phyloP scores from a whole-genome alignment of 352 stramenopile genomes.

The Phytophthora foliorum region DNA sequence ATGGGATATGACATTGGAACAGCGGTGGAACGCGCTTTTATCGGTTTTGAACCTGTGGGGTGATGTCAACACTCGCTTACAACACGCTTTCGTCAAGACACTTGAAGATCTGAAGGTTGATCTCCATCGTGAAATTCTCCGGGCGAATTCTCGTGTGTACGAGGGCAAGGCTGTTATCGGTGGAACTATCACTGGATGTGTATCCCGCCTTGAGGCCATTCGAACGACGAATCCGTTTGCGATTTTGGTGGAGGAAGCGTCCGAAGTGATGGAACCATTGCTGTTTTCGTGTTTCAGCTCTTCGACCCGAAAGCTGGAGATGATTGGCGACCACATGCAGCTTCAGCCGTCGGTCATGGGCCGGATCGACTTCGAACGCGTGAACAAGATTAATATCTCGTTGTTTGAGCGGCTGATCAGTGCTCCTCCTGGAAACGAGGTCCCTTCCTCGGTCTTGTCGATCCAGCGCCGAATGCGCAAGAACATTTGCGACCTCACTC shows the following conservation, averaged over 20 bases:
- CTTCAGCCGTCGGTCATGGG: constrained; percentile 87
- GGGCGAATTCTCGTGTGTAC: constrained; percentile 77
- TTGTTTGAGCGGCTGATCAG: constrained; percentile 92
- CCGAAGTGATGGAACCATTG: constrained; percentile 90
- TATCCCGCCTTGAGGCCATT: constrained; percentile 85
- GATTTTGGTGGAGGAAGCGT: constrained; percentile 90
- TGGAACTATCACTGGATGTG: constrained; percentile 90
- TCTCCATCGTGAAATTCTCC: constrained; percentile 69
- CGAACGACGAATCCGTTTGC: constrained; percentile 87
- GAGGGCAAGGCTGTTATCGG: constrained; percentile 89
- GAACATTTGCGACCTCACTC: constrained; percentile 89
- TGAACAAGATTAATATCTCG: constrained; percentile 91
- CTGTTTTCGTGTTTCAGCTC: constrained; percentile 87
- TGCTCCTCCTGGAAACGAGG: constrained; percentile 62
- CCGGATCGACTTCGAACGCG: constrained; percentile 83
- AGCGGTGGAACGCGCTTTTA: constrained; percentile 59
- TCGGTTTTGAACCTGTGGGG: constrained; percentile 39
- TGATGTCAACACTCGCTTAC: constrained; percentile 32
- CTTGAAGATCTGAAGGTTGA: constrained; percentile 57
- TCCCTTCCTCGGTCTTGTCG: constrained; percentile 84
- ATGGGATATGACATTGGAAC: constrained; percentile 75
- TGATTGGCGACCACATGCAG: constrained; percentile 92
- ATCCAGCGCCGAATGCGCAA: constrained; percentile 91
- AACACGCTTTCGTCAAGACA: constrained; percentile 27
- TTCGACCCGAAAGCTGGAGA: constrained; percentile 88